These are phyloP conservation scores for Rhodamnia rubescens DNA, from an alignment of 345 rosid genomes.

Conservation along the genomic window DNA sequence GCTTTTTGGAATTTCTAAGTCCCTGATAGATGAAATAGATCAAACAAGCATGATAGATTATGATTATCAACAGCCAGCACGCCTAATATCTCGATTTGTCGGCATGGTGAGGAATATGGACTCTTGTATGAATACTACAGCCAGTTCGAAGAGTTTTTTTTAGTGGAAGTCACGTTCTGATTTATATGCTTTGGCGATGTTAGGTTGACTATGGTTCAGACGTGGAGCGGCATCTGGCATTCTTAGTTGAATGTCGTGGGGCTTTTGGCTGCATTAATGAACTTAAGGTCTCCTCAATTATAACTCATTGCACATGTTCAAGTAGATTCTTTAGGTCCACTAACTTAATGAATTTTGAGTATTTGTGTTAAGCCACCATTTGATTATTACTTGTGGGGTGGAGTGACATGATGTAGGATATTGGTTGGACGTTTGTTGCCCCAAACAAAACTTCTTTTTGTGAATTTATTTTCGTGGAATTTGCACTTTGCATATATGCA, in stretches of 20 bases:
- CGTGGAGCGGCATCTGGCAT: conserved; percentile 56
- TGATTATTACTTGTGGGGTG: not conserved
- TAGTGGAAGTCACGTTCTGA: not conserved
- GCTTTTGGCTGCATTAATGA: conserved; percentile 57
- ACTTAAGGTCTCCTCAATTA: conserved; percentile 37
- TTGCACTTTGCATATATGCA: not conserved
- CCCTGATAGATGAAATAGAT: conserved; percentile 54
- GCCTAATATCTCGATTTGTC: conserved; percentile 62
- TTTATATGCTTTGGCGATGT: not conserved
- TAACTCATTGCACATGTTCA: not conserved
- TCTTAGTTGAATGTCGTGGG: conserved; percentile 79
- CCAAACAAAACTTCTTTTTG: not conserved
- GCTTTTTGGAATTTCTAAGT: conserved; percentile 68
- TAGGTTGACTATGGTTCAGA: conserved; percentile 73
- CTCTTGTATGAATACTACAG: not conserved
- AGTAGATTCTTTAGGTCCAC: not conserved
- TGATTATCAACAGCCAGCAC: conserved; percentile 52
- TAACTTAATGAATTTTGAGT: not conserved
- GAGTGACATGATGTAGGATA: not conserved
- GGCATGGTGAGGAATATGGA: conserved; percentile 31
- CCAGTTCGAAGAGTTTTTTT: conserved; percentile 11
- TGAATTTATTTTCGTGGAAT: not conserved
- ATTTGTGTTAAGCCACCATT: not conserved
- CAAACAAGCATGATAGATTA: conserved; percentile 46
- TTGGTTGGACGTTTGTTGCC: not conserved